Percentiles rank a stretch among this genome's conserved stretches.
Evolutionary conservation across 352 stramenopile genomes (phyloP).

Genomic region (Globisporangium abappressorium): DNA sequence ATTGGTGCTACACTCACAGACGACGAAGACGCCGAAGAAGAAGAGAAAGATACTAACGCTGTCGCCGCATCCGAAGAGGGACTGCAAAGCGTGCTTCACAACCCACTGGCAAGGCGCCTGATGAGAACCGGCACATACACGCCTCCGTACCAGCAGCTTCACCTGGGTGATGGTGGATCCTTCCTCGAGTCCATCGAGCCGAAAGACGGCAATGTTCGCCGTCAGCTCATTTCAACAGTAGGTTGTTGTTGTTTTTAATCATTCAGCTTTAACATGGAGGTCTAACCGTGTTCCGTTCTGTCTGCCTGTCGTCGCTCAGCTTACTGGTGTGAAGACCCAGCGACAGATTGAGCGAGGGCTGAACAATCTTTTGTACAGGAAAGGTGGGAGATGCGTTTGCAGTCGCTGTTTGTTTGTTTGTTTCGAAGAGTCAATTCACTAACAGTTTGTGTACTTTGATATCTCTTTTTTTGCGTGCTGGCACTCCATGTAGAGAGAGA

Average conservation of each 20-base stretch:
- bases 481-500: constrained; percentile 31
- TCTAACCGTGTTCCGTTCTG: not conserved
- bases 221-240: not conserved
- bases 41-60: not conserved
- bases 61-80: constrained; percentile 27
- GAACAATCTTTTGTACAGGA: constrained; percentile 39
- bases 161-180: constrained; percentile 30
- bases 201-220: not conserved
- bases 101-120: constrained; percentile 25
- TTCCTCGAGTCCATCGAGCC: constrained; percentile 53
- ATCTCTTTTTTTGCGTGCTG: not conserved
- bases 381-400: constrained; percentile 27
- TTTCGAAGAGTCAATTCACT: not conserved
- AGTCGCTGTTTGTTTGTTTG: not conserved
- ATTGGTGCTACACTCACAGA: constrained; percentile 15
- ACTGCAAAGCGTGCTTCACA: constrained; percentile 23
- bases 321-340: not conserved
- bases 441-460: not conserved
- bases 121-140: constrained; percentile 17
- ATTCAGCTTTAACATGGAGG: not conserved
- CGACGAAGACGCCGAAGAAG: constrained; percentile 24
- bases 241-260: not conserved
- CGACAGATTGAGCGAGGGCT: constrained; percentile 34
- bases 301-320: not conserved
- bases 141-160: constrained; percentile 42